Evolutionary conservation across 1,284 basidiomycete species (phyloP).

Genomic region (Papiliotrema flavescens): DNA sequence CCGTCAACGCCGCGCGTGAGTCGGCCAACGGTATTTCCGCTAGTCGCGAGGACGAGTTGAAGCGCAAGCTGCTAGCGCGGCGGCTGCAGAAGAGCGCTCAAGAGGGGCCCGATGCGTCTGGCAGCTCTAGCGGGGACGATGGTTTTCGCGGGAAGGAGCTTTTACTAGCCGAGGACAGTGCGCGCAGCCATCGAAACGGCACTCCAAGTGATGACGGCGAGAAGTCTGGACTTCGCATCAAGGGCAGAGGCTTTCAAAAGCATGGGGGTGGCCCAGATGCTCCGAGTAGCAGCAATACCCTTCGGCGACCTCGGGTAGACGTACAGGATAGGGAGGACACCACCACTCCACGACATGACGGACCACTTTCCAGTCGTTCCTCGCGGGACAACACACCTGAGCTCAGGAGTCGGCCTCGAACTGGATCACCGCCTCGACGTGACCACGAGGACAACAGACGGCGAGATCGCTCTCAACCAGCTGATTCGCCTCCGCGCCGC

Average conservation of each 20-base stretch:
- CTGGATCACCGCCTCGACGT: no score
- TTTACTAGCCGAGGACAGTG: background rate
- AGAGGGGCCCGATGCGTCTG: background rate
- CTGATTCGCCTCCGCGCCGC: background rate
- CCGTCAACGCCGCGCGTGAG: background rate
- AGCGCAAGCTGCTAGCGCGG: background rate
- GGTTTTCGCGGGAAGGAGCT: background rate
- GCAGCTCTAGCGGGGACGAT: background rate
- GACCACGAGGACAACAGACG: no score
- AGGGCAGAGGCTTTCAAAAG: background rate
- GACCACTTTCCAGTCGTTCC: no score
- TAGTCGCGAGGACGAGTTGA: background rate
- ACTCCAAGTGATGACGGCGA: background rate
- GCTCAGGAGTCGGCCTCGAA: no score
- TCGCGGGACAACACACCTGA: no score
- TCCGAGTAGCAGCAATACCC: no score
- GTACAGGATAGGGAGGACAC: no score
- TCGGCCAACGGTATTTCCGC: background rate
- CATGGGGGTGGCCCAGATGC: no score
- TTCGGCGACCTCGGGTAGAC: no score
- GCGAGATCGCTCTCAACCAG: no score
- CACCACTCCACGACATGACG: no score
- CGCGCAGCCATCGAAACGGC: background rate
- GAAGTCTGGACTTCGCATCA: background rate
- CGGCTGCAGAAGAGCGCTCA: background rate